phyloP scores from a whole-genome alignment of 441 rosid genomes.

The Populus hybrid region DNA sequence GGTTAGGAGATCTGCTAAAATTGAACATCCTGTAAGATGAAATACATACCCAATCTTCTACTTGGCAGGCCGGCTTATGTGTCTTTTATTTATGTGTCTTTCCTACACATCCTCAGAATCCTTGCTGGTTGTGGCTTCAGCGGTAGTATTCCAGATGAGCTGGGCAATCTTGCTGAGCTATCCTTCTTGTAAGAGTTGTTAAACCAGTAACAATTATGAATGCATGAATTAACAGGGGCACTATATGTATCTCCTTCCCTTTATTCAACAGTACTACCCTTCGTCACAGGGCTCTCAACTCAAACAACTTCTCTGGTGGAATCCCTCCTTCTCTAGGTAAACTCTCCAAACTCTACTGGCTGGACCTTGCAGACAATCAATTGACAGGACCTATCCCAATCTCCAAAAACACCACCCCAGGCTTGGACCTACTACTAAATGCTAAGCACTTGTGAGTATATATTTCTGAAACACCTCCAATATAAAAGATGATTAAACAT shows the following conservation, averaged over 20 bases:
- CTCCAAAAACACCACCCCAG: slow-evolving; percentile 54
- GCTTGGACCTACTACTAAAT: slow-evolving; percentile 74
- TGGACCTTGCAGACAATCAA: slow-evolving; percentile 86
- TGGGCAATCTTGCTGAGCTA: slow-evolving; percentile 70
- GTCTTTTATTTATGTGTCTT: background rate
- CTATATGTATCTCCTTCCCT: background rate
- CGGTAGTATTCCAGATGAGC: slow-evolving; percentile 74
- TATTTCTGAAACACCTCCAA: background rate
- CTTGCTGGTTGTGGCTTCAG: slow-evolving; percentile 80
- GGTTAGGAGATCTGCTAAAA: slow-evolving; percentile 67
- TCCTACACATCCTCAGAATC: slow-evolving; percentile 50
- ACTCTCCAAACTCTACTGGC: slow-evolving; percentile 83
- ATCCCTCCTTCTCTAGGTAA: slow-evolving; percentile 81
- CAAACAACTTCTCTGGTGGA: slow-evolving; percentile 73
- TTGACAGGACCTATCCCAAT: slow-evolving; percentile 76
- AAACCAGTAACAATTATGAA: background rate
- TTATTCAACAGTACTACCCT: background rate
- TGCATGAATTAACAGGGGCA: background rate
- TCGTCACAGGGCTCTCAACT: slow-evolving; percentile 74
- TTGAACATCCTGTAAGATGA: slow-evolving; percentile 68
- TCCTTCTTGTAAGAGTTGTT: slow-evolving; percentile 70
- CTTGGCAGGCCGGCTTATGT: background rate
- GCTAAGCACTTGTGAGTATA: slow-evolving; percentile 89
- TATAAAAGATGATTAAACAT: background rate
- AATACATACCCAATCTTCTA: background rate